These are phyloP conservation scores for Ambrosia artemisiifolia DNA, from an alignment of 129 eudicot genomes.

Conservation along the genomic window DNA sequence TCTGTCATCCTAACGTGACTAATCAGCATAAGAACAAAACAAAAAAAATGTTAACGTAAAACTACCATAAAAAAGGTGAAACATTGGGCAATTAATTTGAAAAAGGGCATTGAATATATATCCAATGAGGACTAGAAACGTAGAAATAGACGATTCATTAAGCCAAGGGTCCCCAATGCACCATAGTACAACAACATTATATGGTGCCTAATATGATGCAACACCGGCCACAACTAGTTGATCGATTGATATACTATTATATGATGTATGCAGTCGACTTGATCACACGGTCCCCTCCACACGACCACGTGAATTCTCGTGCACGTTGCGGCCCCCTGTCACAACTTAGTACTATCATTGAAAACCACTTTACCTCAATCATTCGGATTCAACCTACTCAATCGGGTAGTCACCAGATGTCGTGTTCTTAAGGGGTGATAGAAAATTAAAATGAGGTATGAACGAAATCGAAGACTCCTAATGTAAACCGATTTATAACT, in stretches of 20 bases:
- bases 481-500: too few species aligned
- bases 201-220: neutral
- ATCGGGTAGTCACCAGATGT: neutral
- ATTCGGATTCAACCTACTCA: neutral
- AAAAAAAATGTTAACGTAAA: too few species aligned
- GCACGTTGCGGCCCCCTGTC: conserved; percentile 2
- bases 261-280: neutral
- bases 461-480: too few species aligned
- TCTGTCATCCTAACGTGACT: neutral
- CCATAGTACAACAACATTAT: neutral
- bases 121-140: neutral
- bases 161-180: neutral
- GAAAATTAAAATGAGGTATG: neutral
- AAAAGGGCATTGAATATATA: neutral
- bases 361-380: neutral
- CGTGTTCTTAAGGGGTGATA: neutral
- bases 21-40: too few species aligned
- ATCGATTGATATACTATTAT: neutral
- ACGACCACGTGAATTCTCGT: conserved; percentile 1
- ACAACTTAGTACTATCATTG: neutral
- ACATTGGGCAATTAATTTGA: neutral
- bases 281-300: neutral
- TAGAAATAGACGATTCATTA: neutral
- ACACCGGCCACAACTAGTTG: neutral
- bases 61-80: too few species aligned